phyloP scores from a whole-genome alignment of 2,329 filamentous ascomycete species.

The Dothistroma septosporum region DNA sequence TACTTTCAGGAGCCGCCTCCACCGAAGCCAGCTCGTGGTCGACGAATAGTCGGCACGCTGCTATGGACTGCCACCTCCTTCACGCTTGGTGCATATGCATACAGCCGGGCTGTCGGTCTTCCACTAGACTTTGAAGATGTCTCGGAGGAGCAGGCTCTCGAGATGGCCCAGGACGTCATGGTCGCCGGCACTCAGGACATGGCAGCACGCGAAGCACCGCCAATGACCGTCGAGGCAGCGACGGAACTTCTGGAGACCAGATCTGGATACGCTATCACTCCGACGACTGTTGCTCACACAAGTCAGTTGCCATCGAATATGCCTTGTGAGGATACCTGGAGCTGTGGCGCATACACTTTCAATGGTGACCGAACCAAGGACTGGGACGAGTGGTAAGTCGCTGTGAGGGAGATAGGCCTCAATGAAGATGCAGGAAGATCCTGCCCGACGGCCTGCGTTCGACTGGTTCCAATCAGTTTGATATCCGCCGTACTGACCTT shows the following conservation, averaged over 20 bases:
- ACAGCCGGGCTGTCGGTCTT: conserved; percentile 11
- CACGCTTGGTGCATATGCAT: conserved; percentile 20
- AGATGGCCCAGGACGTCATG: conserved; percentile 20
- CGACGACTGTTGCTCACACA: conserved; percentile 25
- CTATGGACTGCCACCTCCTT: conserved; percentile 24
- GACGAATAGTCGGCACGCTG: conserved; percentile 20
- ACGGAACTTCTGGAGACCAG: conserved; percentile 21
- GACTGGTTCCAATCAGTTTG: background rate
- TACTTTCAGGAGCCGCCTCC: conserved; percentile 31
- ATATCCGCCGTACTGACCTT: background rate
- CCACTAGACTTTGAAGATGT: conserved; percentile 10
- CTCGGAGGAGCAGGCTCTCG: conserved; percentile 12
- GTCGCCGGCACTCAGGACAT: conserved; percentile 18
- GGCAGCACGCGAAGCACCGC: conserved; percentile 18
- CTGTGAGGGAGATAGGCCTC: background rate
- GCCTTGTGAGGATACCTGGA: conserved; percentile 31
- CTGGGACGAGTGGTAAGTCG: conserved; percentile 30
- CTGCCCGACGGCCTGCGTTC: no score
- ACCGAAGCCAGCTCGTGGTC: conserved; percentile 16
- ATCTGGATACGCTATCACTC: conserved; percentile 24
- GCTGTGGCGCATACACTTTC: conserved; percentile 20
- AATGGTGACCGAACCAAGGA: conserved; percentile 23
- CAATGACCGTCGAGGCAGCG: conserved; percentile 22
- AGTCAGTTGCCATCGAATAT: conserved; percentile 28
- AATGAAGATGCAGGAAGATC: no score